Percentiles rank a stretch among this genome's conserved stretches.
These are phyloP conservation scores for Lophium mytilinum DNA, from an alignment of 495 filamentous ascomycete species.

Conservation along the genomic window DNA sequence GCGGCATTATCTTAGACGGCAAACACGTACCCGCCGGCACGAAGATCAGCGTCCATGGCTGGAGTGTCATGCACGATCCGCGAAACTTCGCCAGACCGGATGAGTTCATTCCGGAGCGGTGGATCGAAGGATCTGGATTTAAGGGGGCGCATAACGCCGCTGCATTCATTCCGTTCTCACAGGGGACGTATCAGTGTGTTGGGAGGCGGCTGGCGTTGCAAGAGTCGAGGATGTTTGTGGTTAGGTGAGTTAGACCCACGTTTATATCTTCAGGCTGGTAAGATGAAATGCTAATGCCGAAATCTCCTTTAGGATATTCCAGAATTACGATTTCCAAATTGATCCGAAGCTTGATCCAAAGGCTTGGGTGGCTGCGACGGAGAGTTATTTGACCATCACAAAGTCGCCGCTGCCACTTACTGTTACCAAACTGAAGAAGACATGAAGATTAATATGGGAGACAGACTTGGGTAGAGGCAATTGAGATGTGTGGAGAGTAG, in stretches of 20 bases:
- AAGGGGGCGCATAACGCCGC: not conserved
- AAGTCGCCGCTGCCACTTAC: not conserved
- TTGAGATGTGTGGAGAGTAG: too few relatives aligned
- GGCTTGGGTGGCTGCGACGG: not conserved
- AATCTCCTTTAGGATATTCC: not conserved
- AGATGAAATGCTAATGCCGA: not conserved
- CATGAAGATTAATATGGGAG: not conserved
- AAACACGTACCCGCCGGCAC: not conserved
- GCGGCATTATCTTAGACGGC: not conserved
- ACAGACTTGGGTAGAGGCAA: too few relatives aligned
- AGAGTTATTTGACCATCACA: not conserved
- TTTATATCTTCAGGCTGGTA: not conserved
- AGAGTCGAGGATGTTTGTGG: not conserved
- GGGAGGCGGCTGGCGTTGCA: not conserved
- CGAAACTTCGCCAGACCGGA: not conserved
- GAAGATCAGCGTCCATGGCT: not conserved
- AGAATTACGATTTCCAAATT: not conserved
- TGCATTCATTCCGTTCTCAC: not conserved
- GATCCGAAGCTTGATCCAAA: not conserved
- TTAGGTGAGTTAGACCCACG: not conserved
- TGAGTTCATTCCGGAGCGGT: not conserved
- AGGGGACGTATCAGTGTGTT: not conserved
- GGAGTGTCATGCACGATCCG: not conserved
- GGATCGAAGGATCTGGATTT: not conserved
- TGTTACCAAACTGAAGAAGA: not conserved